Base-by-base conservation (phyloP, 768 basidiomycete species). In the Mycena rosella region DNA sequence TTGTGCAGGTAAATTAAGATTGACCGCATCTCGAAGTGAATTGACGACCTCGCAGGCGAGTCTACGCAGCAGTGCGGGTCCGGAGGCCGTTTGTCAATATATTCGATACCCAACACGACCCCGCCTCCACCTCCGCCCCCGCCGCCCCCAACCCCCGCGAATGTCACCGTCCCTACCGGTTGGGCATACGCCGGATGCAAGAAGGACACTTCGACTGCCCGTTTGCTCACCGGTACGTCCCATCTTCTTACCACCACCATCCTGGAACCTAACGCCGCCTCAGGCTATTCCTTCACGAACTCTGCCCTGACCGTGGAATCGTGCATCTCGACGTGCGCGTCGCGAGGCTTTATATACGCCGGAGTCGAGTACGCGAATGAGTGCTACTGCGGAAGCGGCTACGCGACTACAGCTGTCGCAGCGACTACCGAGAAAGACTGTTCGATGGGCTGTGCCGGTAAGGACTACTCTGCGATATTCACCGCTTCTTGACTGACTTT, bases 381-480 rank as follows among this genome's bases (percentile, higher is more conserved):
- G 40, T 68, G 67, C 26, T 58, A 63, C 29, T 68, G 67, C 18
- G 66, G 52, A 9, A 68, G 38, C 27, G 67, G 67, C 22, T 68
- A 63, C 55, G 11, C 60, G 9, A 1, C 27, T 15, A 15, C 61
- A 1, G 34, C 61, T 2, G 55, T 63, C 15, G 32, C 32, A 17
- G 67, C 56, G 2, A 44, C n/a, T n/a, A n/a, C 26, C 26, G 61
- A 68, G 32, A 38, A 10, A 5, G 66, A 67, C 27, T 67, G 66
- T 52, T 67, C 66, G 0, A 67, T 67, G 66, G 14, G 60, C 5
- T 68, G 67, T 34, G 67, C 67, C 17, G 67, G 60, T 51, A n/a
- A 10, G 60, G 34, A 32, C 30, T 5, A 34, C 1, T 48, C 27
- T 20, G 5, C 30, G 26, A 22, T 26, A 13, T 54, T 36, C 3